These are phyloP conservation scores for Letharia columbiana DNA, from an alignment of 495 filamentous ascomycete genomes.

Conservation along the genomic window DNA sequence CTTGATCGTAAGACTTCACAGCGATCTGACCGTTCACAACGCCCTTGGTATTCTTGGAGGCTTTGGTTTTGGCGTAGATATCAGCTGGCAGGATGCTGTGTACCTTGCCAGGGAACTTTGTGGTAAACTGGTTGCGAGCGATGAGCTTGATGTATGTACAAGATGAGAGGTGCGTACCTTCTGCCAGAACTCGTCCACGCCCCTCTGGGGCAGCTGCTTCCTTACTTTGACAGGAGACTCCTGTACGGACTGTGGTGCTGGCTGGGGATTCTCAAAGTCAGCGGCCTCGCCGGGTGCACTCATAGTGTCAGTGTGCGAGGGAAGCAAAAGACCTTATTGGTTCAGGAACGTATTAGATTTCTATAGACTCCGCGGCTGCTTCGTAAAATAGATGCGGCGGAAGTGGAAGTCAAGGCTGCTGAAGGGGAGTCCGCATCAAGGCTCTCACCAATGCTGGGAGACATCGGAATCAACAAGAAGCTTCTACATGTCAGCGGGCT, in stretches of 20 bases:
- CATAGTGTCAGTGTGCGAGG: background rate
- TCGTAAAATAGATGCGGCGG: background rate
- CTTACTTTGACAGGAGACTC: constrained; percentile 35
- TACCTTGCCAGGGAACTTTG: constrained; percentile 44
- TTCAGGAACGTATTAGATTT: background rate
- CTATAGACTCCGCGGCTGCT: background rate
- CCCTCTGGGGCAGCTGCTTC: constrained; percentile 58
- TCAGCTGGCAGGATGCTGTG: constrained; percentile 68
- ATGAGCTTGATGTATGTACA: constrained; percentile 37
- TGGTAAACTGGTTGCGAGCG: constrained; percentile 3
- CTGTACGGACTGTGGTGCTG: constrained; percentile 5
- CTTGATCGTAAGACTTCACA: constrained; percentile 62
- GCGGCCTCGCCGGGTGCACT: constrained; percentile 4
- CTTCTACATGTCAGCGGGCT: background rate
- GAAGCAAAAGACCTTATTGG: too few species aligned
- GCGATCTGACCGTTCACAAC: constrained; percentile 48
- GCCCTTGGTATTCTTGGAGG: constrained; percentile 45
- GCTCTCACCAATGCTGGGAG: background rate
- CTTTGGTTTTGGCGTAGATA: constrained; percentile 54
- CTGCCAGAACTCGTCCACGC: constrained; percentile 69
- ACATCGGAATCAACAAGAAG: background rate
- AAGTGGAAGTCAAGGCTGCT: constrained; percentile 3
- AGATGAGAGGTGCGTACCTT: constrained; percentile 57
- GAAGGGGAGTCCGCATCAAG: background rate
- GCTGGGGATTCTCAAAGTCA: constrained; percentile 2